Conservation (phyloP, 1,284 basidiomycete species). For the Gymnopus androsaceus region DNA sequence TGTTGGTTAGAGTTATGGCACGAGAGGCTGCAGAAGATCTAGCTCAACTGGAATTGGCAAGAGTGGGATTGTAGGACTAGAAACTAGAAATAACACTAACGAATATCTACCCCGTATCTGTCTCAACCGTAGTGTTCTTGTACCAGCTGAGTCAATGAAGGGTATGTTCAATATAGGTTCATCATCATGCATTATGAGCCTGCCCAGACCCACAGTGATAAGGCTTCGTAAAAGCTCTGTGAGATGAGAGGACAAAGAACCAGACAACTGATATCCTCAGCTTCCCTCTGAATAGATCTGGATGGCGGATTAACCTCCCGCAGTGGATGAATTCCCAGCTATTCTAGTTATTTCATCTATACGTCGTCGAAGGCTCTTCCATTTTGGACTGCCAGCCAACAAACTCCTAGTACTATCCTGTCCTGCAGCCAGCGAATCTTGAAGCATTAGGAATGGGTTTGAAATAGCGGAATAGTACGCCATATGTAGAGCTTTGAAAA, state of each 20-base stretch:
- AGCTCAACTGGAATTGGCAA: slow-evolving; percentile 50
- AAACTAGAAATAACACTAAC: neutral
- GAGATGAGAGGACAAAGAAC: slow-evolving; percentile 9
- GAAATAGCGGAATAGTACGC: slow-evolving; percentile 76
- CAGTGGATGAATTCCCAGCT: slow-evolving; percentile 40
- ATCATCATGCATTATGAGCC: slow-evolving; percentile 5
- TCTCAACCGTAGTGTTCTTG: slow-evolving; percentile 68
- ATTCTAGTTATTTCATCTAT: slow-evolving; percentile 72
- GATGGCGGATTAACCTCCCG: neutral
- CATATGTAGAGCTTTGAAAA: slow-evolving; percentile 80
- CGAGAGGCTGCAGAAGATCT: slow-evolving; percentile 67
- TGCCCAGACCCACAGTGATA: slow-evolving; percentile 13
- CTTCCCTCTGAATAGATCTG: neutral
- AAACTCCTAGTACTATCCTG: slow-evolving; percentile 49
- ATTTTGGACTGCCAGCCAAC: slow-evolving; percentile 62
- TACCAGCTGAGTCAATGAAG: slow-evolving; percentile 78
- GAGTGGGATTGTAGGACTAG: slow-evolving; percentile 39
- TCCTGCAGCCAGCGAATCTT: slow-evolving; percentile 45
- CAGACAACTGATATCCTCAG: neutral
- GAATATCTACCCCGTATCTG: slow-evolving; percentile 87
- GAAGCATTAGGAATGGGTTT: slow-evolving; percentile 75
- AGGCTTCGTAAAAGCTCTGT: neutral
- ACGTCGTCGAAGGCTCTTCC: slow-evolving; percentile 65
- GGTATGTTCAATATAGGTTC: slow-evolving; percentile 65
- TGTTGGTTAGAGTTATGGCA: slow-evolving; percentile 77